Evolutionary conservation across 2,329 filamentous ascomycete species (phyloP).

Genomic region (Cordyceps tenuipes): DNA sequence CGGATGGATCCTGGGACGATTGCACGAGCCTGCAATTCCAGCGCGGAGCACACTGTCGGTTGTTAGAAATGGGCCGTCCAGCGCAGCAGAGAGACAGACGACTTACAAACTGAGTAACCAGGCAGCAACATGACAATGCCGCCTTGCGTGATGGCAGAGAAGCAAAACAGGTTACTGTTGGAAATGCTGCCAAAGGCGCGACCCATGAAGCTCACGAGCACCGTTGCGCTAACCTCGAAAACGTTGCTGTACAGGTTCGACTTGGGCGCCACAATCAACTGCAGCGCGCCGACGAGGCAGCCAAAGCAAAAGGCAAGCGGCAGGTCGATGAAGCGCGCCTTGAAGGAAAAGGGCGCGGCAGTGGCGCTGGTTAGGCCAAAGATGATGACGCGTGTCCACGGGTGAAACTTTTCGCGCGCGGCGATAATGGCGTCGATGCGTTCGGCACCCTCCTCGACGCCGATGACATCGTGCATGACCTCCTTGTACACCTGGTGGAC

Average conservation of each 20-base stretch:
- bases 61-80: neutral
- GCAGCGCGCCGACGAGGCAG: constrained; percentile 59
- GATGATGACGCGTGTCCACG: constrained; percentile 48
- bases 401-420: constrained; percentile 45
- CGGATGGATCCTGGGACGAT: constrained; percentile 64
- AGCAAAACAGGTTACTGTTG: constrained; percentile 47
- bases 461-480: constrained; percentile 51
- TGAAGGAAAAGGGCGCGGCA: constrained; percentile 69
- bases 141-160: constrained; percentile 56
- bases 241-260: constrained; percentile 62
- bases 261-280: constrained; percentile 59
- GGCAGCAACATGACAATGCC: constrained; percentile 59
- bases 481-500: constrained; percentile 57
- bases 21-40: constrained; percentile 62
- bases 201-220: constrained; percentile 54
- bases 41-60: constrained; percentile 32
- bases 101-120: constrained; percentile 51
- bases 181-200: constrained; percentile 54
- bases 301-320: constrained; percentile 65
- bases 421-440: constrained; percentile 46
- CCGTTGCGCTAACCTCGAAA: constrained; percentile 54
- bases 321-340: constrained; percentile 61
- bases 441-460: constrained; percentile 48
- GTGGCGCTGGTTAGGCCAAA: constrained; percentile 65
- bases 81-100: too few species aligned